Percentiles rank a stretch among this genome's conserved stretches.
Conservation (phyloP, 805 yeast genomes). For the Metschnikowia vanudenii region DNA sequence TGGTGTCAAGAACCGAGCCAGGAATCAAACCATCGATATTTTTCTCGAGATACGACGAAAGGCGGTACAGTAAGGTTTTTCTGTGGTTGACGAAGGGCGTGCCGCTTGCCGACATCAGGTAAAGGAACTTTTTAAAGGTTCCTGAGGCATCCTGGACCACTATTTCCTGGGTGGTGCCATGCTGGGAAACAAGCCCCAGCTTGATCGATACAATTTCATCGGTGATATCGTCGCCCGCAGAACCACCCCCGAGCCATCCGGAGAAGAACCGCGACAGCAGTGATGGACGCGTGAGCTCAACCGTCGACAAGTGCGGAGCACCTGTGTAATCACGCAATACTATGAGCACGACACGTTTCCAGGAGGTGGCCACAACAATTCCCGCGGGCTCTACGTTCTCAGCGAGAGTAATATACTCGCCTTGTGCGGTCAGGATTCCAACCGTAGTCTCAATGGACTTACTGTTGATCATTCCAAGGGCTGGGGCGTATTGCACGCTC, state of each 20-base stretch:
- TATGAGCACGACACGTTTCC: constrained; percentile 62
- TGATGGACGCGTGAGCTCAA: constrained; percentile 24
- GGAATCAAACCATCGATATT: constrained; percentile 48
- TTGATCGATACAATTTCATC: constrained; percentile 59
- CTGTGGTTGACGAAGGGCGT: constrained; percentile 27
- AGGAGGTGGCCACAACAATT: constrained; percentile 63
- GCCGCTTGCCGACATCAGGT: constrained; percentile 31
- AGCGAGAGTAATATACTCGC: constrained; percentile 58
- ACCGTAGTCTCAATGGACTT: constrained; percentile 42
- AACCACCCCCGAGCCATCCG: constrained; percentile 15
- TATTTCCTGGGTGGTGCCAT: constrained; percentile 44
- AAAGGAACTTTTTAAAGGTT: constrained; percentile 29
- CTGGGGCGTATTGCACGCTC: constrained; percentile 67
- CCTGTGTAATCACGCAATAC: constrained; percentile 68
- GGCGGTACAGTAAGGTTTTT: constrained; percentile 31
- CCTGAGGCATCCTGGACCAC: constrained; percentile 49
- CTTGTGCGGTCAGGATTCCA: constrained; percentile 30
- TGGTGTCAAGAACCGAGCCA: constrained; percentile 47
- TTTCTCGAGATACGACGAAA: constrained; percentile 29
- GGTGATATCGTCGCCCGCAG: constrained; percentile 18
- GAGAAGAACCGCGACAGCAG: constrained; percentile 12
- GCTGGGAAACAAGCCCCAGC: constrained; percentile 50
- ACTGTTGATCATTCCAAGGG: constrained; percentile 54
- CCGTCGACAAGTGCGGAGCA: constrained; percentile 46
- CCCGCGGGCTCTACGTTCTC: constrained; percentile 75